Base-by-base conservation (phyloP, 2,329 filamentous ascomycete species). In the Beauveria australis region DNA sequence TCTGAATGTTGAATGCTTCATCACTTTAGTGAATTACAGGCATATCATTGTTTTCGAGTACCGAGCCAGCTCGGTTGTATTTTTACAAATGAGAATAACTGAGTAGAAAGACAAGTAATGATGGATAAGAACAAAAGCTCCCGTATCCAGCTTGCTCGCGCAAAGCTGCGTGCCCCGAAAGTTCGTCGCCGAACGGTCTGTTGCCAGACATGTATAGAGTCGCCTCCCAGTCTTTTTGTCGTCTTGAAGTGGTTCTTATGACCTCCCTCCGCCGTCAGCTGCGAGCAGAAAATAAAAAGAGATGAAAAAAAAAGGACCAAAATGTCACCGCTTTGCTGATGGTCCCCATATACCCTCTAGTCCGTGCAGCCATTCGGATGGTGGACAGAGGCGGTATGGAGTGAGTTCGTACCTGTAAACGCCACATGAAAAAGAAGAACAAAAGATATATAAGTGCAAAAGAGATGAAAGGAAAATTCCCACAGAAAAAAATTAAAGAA, bases 201-300 rank as follows among this genome's bases (percentile, higher is more conserved):
- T 74, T 75, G 68, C 67, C 68, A 70, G 68, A 67, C 44, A 54
- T 66, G 63, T 65, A 63, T 64, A 65, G 64, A 68, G 64, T 68
- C 51, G 66, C 65, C 65, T 66, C 64, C 56, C 61, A 59, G 61
- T 63, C 62, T 63, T 66, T 37, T 51, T 37, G 53, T 55, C 19
- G 18, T 63, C 49, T 47, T 46, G 30, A 44, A 22, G 18, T 22
- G 19, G 33, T 37, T 47, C 40, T 58, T 22, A 18, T 41, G 16
- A 26, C 30, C 55, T 7, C 30, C 24, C 24, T 18, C 30, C 44
- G 22, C 47, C 56, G 9, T 7, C 18, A 16, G 7, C 33, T 40
- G 16, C 33, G 22, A 48, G 18, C 44, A 18, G 41, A 51, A 28
- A 49, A 16, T 12, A 47, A 54, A 22, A 14, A 7, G 9, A 19